A percentile compares a stretch with the other conserved stretches of the same genome.
Conservation (phyloP, 2,329 filamentous ascomycete genomes). For the Hymenoscyphus infarciens region DNA sequence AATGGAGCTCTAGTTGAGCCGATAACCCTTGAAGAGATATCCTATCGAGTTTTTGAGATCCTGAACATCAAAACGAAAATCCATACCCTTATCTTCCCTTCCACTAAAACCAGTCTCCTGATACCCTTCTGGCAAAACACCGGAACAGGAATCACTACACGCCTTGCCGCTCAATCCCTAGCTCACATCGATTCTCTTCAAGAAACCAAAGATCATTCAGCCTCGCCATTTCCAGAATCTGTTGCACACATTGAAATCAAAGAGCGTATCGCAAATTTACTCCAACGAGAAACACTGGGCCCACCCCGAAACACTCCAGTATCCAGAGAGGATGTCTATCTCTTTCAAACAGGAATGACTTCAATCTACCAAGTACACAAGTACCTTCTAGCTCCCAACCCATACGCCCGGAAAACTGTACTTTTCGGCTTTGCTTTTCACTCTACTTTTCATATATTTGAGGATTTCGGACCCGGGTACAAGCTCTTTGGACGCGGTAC, state of each 20-base stretch:
- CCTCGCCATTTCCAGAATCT: constrained; percentile 36
- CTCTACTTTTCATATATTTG: constrained; percentile 46
- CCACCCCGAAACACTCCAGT: constrained; percentile 17
- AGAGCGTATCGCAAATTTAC: constrained; percentile 41
- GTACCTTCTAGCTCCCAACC: constrained; percentile 36
- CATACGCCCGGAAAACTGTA: constrained; percentile 36
- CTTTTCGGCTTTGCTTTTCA: constrained; percentile 52
- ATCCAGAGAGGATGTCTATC: constrained; percentile 44
- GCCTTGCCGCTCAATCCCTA: constrained; percentile 44
- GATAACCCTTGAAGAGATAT: constrained; percentile 15
- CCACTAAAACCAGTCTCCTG: constrained; percentile 37
- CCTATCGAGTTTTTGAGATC: constrained; percentile 21
- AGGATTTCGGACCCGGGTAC: constrained; percentile 41
- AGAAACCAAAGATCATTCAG: constrained; percentile 33
- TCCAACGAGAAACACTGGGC: constrained; percentile 39
- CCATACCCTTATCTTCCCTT: constrained; percentile 43
- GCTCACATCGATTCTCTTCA: constrained; percentile 36
- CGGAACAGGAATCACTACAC: constrained; percentile 45
- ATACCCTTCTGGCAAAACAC: constrained; percentile 45
- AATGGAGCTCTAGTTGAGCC: background rate
- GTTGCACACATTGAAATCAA: constrained; percentile 39
- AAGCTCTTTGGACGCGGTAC: constrained; percentile 48
- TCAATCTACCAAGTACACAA: constrained; percentile 45
- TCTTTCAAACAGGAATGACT: constrained; percentile 54
- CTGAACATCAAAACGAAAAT: constrained; percentile 33